These are phyloP conservation scores for Lipomyces yamanashiensis DNA, from an alignment of 805 yeast genomes.

Conservation along the genomic window DNA sequence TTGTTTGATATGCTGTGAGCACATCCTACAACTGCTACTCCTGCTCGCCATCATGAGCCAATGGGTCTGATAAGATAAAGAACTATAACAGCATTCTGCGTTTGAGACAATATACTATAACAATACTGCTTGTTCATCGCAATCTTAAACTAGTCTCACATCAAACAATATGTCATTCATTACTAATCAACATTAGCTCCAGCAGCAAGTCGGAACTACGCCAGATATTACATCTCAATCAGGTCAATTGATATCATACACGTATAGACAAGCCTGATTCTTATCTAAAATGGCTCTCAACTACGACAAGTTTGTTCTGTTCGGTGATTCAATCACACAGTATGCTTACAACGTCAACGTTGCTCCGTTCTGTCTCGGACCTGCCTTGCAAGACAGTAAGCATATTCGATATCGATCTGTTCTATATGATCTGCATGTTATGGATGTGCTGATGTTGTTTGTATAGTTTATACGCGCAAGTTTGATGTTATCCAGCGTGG, in stretches of 20 bases:
- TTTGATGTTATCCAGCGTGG: slow-evolving; percentile 77
- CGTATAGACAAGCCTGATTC: neutral
- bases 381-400: slow-evolving; percentile 52
- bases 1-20: too few species aligned
- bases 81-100: too few species aligned
- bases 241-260: neutral
- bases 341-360: slow-evolving; percentile 50
- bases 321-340: slow-evolving; percentile 77
- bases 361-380: slow-evolving; percentile 54
- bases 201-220: neutral
- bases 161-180: neutral
- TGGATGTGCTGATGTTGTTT: neutral
- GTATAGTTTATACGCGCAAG: slow-evolving; percentile 53
- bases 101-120: neutral
- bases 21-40: too few species aligned
- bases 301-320: slow-evolving; percentile 56
- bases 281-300: slow-evolving; percentile 18
- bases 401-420: neutral
- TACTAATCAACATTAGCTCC: neutral
- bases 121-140: neutral
- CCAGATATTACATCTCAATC: neutral
- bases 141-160: neutral
- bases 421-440: too few species aligned
- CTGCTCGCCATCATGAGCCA: too few species aligned
- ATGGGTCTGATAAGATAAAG: too few species aligned